phyloP scores from a whole-genome alignment of 2,329 filamentous ascomycete genomes.

The Penicillium polonicum region DNA sequence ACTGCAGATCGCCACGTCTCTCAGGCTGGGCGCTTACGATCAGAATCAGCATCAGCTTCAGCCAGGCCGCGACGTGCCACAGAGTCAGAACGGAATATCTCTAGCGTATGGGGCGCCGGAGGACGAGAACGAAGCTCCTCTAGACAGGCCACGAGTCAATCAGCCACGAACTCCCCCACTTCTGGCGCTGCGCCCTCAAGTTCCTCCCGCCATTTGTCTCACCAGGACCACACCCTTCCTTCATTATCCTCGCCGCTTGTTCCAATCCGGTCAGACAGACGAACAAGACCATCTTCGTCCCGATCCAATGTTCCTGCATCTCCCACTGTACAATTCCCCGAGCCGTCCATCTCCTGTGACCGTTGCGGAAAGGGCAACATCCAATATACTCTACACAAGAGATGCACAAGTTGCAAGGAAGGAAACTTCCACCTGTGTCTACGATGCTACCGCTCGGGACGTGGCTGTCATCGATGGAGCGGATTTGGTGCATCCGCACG shows the following conservation, averaged over 20 bases:
- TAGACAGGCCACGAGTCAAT: constrained; percentile 24
- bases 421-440: constrained; percentile 78
- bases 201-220: constrained; percentile 3
- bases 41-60: constrained; percentile 26
- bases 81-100: constrained; percentile 33
- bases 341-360: constrained; percentile 73
- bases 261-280: constrained; percentile 21
- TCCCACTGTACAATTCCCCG: constrained; percentile 51
- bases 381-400: constrained; percentile 83
- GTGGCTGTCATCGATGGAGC: constrained; percentile 82
- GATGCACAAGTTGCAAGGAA: constrained; percentile 67
- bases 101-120: constrained; percentile 26
- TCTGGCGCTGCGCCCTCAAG: constrained; percentile 11
- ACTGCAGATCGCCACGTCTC: constrained; percentile 32
- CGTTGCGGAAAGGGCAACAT: constrained; percentile 70
- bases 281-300: constrained; percentile 35
- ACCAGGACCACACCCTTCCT: constrained; percentile 10
- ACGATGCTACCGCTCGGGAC: constrained; percentile 72
- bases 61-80: constrained; percentile 33
- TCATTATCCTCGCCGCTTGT: constrained; percentile 20
- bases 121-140: constrained; percentile 25
- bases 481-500: constrained; percentile 77
- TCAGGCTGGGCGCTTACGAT: constrained; percentile 24
- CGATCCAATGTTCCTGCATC: constrained; percentile 30
- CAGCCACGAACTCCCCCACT: constrained; percentile 26